Evolutionary conservation across 2,329 filamentous ascomycete genomes (phyloP).

Genomic region (Colletotrichum costaricense): DNA sequence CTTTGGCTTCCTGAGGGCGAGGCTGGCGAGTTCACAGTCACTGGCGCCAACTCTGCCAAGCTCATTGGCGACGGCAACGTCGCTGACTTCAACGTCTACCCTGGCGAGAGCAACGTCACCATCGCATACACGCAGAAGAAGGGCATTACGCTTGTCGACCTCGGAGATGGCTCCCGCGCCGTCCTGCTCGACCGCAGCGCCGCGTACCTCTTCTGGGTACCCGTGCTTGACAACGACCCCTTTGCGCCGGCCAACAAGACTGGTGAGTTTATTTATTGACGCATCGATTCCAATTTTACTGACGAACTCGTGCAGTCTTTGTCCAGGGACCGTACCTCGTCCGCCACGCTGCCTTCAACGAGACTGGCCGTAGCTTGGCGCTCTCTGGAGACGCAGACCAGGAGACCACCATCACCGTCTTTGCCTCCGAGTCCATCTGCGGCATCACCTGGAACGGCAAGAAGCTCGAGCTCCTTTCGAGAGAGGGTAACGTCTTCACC

Average conservation of each 20-base stretch:
- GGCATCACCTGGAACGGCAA: conserved; percentile 64
- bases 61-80: conserved; percentile 52
- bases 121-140: conserved; percentile 60
- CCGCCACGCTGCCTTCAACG: conserved; percentile 52
- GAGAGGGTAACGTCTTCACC: conserved; percentile 42
- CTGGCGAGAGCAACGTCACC: conserved; percentile 52
- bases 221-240: conserved; percentile 60
- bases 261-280: conserved; percentile 43
- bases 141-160: conserved; percentile 59
- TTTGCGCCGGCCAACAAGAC: conserved; percentile 56
- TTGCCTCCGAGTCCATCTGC: conserved; percentile 57
- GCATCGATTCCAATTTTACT: neutral
- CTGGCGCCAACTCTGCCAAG: conserved; percentile 43
- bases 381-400: conserved; percentile 58
- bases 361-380: conserved; percentile 48
- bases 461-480: conserved; percentile 43
- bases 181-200: conserved; percentile 64
- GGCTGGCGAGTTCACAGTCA: conserved; percentile 63
- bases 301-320: conserved; percentile 49
- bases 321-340: conserved; percentile 65
- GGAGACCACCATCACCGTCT: conserved; percentile 55
- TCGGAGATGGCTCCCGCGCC: conserved; percentile 59
- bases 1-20: conserved; percentile 67
- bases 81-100: conserved; percentile 52
- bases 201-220: conserved; percentile 69